These are phyloP conservation scores for Aspergillus niger DNA, from an alignment of 2,329 filamentous ascomycete species.

Conservation along the genomic window DNA sequence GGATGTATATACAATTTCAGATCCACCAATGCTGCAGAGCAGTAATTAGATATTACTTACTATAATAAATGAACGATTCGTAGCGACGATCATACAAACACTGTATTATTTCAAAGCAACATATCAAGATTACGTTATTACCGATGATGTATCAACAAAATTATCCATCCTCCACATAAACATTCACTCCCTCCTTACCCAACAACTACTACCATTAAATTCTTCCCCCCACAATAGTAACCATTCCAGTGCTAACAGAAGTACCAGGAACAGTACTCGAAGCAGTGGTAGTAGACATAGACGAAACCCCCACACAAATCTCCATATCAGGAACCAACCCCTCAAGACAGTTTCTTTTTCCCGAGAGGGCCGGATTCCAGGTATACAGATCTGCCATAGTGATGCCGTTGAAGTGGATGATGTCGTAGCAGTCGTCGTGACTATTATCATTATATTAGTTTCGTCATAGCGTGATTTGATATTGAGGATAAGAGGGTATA, in stretches of 20 bases:
- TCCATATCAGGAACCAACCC: neutral
- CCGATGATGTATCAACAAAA: too few relatives aligned
- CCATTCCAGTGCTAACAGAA: too few relatives aligned
- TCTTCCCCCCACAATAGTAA: too few relatives aligned
- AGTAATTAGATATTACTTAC: too few relatives aligned
- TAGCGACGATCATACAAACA: too few relatives aligned
- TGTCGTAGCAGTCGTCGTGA: slow-evolving; percentile 1
- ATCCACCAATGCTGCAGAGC: too few relatives aligned
- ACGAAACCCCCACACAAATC: neutral
- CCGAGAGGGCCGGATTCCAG: slow-evolving; percentile 33
- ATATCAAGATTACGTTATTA: too few relatives aligned
- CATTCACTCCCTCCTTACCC: too few relatives aligned
- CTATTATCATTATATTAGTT: neutral
- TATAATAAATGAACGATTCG: too few relatives aligned
- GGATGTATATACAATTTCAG: neutral
- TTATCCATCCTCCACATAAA: too few relatives aligned
- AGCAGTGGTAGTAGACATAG: neutral
- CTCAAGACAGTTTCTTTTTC: neutral
- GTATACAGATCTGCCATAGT: slow-evolving; percentile 20
- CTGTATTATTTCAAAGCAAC: too few relatives aligned
- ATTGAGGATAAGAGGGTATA: neutral
- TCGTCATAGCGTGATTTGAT: neutral
- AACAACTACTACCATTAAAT: too few relatives aligned
- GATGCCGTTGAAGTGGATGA: slow-evolving; percentile 1
- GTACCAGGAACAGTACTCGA: neutral